Conservation (phyloP, 768 basidiomycete species). For the Crassisporium funariophilum region DNA sequence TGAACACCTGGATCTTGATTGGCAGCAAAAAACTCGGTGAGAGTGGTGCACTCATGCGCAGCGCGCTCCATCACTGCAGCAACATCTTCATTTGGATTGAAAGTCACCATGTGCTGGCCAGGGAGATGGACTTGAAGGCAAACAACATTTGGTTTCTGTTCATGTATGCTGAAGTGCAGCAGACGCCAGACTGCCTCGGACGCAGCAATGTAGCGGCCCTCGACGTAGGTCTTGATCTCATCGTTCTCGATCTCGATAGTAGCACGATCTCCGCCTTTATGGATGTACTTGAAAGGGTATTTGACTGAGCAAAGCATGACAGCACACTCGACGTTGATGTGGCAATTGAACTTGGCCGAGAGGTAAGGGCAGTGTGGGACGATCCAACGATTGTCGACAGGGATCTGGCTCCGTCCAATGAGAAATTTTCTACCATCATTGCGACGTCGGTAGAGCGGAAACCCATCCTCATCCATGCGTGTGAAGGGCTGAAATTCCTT, state of each 20-base stretch:
- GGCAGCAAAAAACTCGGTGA: constrained; percentile 37
- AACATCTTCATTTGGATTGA: constrained; percentile 24
- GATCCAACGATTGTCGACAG: constrained; percentile 41
- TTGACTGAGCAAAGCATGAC: constrained; percentile 39
- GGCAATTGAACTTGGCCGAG: constrained; percentile 31
- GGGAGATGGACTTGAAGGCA: constrained; percentile 45
- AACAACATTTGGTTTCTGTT: constrained; percentile 36
- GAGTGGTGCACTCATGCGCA: constrained; percentile 17
- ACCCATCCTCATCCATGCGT: constrained; percentile 38
- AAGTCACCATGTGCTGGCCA: constrained; percentile 38
- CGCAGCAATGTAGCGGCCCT: not conserved
- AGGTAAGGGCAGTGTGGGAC: constrained; percentile 44
- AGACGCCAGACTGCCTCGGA: constrained; percentile 38
- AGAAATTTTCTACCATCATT: constrained; percentile 34
- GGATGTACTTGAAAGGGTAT: constrained; percentile 51
- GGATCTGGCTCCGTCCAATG: constrained; percentile 11
- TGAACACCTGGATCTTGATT: constrained; percentile 20
- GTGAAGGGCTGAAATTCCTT: constrained; percentile 39
- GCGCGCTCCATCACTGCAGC: constrained; percentile 16
- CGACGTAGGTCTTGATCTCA: constrained; percentile 4
- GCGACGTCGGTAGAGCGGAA: constrained; percentile 38
- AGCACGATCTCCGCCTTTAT: constrained; percentile 48
- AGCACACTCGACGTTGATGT: constrained; percentile 31
- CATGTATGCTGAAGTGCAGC: constrained; percentile 33
- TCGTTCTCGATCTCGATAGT: constrained; percentile 26